Evolutionary conservation across 345 rosid genomes (phyloP).

Genomic region (Mercurialis annua): DNA sequence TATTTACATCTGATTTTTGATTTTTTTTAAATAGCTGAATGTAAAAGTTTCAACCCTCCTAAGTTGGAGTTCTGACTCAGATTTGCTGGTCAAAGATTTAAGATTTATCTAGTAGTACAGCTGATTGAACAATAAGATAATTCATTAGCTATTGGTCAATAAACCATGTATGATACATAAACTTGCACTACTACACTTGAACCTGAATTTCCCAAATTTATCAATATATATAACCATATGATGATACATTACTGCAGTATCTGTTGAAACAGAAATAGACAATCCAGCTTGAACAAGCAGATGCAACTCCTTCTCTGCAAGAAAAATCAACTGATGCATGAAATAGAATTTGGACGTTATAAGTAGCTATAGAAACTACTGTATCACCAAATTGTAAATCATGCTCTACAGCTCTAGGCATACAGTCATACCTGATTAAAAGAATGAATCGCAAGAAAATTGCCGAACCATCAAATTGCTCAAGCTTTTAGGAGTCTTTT

Average conservation of each 20-base stretch:
- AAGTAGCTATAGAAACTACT: neutral
- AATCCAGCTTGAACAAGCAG: neutral
- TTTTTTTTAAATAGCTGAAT: too few species aligned
- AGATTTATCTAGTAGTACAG: too few species aligned
- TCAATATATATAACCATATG: too few species aligned
- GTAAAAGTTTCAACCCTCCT: too few species aligned
- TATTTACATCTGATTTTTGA: too few species aligned
- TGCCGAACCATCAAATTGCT: constrained; percentile 18
- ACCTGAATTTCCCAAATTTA: neutral
- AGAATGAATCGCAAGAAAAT: neutral
- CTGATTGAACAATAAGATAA: too few species aligned
- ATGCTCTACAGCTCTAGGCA: neutral
- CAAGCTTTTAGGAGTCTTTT: constrained; percentile 25
- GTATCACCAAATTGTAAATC: neutral
- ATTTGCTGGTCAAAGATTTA: too few species aligned
- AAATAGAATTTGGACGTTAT: neutral
- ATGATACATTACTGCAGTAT: neutral
- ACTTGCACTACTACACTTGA: neutral
- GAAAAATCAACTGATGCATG: neutral
- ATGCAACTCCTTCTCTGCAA: neutral
- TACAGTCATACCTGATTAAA: constrained; percentile 1
- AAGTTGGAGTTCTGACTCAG: too few species aligned
- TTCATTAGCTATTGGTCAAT: too few species aligned
- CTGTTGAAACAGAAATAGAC: neutral
- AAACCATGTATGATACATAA: neutral